Evolutionary conservation across 2,329 filamentous ascomycete genomes (phyloP), one percentile per base, ranked within the genome.

Genomic region (Madurella mycetomatis): DNA sequence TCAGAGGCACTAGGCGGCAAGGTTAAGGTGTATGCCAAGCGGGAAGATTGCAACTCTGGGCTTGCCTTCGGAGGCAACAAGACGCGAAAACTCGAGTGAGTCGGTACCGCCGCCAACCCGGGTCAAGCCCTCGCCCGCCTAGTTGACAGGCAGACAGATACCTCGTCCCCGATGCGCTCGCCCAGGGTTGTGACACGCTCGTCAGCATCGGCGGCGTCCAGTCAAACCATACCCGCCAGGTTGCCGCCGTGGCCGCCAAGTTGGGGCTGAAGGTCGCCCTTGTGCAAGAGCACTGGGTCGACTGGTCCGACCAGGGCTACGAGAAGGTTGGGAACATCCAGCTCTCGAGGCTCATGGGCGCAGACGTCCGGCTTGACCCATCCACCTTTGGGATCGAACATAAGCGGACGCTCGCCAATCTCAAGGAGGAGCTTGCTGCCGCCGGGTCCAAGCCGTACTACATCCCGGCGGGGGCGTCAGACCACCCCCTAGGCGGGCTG

Each of bases 51-150:
- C 65, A 87, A 86, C 70, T 86, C 83, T 1, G 81, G 80, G 0
- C 76, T 87, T 16, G 84, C 84, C 2, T 86, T 78, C 63, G 85
- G 85, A 39, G 85, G 84, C 50, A 88, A 88, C 73, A 88, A 88
- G 70, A 82, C 80, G 31, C 76, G 85, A 54, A 88, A 88, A 68
- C 75, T 88, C 2, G 85, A 88, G 74, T 81, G 66, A 60, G 66
- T 16, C 31, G 9, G 25, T n/a, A 15, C 17, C 42, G 40, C 34
- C 19, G 1, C 18, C n/a, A 45, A 5, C 11, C 11, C 17, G 30
- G 18, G 15, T 43, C 4, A 25, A 25, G 3, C 25, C 25, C 25
- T 25, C 25, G 25, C 25, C 25, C 25, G 25, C 25, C 25, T 25
- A 17, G 34, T 54, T 32, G 43, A 41, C 37, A 17, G 31, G 13